Conservation (phyloP, 257 asterid species). For the Striga asiatica region DNA sequence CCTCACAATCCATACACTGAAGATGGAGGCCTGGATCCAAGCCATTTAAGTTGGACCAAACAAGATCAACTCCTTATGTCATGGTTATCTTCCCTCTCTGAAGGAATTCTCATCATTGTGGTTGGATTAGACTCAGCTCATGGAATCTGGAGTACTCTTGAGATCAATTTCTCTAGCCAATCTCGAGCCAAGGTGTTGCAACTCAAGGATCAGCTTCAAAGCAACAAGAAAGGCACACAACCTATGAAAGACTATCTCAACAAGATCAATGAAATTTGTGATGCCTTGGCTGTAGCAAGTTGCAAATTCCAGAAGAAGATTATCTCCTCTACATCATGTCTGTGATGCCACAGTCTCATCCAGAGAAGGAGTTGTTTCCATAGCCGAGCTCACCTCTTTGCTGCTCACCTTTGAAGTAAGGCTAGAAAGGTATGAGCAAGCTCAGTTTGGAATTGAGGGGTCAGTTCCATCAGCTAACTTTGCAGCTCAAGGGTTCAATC, state of each 20-base stretch:
- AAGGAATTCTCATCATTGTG: neutral
- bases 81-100: neutral
- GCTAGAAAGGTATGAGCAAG: neutral
- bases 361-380: neutral
- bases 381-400: neutral
- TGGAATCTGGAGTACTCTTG: neutral
- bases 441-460: too few species aligned
- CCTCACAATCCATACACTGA: too few species aligned
- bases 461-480: too few species aligned
- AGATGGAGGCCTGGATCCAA: too few species aligned
- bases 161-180: neutral
- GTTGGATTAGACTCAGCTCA: neutral
- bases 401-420: neutral
- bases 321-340: neutral
- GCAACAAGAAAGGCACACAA: neutral
- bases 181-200: neutral
- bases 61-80: neutral
- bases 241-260: neutral
- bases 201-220: neutral
- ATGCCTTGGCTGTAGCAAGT: neutral
- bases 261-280: neutral
- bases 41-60: neutral
- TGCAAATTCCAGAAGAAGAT: neutral
- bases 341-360: neutral
- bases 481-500: neutral